Base-by-base conservation (phyloP, 805 yeast genomes). In the Danielia oregonensis region DNA sequence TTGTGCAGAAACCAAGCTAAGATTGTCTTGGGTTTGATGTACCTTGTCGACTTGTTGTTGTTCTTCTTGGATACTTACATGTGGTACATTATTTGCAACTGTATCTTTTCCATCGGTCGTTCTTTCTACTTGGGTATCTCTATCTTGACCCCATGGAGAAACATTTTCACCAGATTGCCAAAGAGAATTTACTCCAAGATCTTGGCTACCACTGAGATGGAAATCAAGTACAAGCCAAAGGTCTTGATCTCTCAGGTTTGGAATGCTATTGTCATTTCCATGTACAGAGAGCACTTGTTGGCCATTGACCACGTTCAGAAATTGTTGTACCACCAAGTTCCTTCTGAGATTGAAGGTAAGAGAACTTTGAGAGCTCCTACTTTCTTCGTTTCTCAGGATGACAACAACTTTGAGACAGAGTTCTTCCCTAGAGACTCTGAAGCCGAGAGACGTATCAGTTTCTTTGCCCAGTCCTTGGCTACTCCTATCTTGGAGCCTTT, bases 61-160 rank as follows among this genome's bases (percentile, higher is more conserved):
- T 93, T 93, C 84, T 93, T 93, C 81, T 76, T 93, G 74, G 99
- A 93, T 84, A 87, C 98, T 42, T 93, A 87, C 65, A 77, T 93
- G 83, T 93, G 99, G 99, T 93, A 93, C 75, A 89, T 93, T 72
- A 72, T 93, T 53, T 82, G 85, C 63, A 93, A 91, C 78, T 84
- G 95, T 65, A 77, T 87, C 49, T 89, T 87, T 79, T 91, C 97
- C 43, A 87, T 93, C 55, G 97, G 96, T 52, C 86, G 96, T 61
- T 93, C 98, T 11, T 93, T 93, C 77, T 93, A 91, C 75, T 76
- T 94, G 65, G 99, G 99, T 83, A 89, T 93, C 54, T 93, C 99
- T 29, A 91, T 93, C 48, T 79, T 89, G 74, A 93, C 99, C 26
- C 99, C 99, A 44, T 93, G 99, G 99, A 86, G 97, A 79, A 93